Conservation (phyloP, 495 filamentous ascomycete species). For the Neurospora sp. region DNA sequence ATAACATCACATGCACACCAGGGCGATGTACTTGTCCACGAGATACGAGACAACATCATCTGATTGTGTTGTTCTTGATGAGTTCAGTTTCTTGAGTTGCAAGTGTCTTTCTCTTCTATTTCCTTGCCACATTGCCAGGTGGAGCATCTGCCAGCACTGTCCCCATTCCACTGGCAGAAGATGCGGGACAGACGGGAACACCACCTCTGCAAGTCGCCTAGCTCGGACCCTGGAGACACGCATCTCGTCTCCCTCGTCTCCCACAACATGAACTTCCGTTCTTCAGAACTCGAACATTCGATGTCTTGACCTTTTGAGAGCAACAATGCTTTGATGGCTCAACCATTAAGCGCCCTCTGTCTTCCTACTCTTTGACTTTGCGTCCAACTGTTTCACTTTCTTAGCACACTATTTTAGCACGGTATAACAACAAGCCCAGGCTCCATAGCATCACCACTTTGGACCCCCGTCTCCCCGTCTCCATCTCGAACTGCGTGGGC, state of each 20-base stretch:
- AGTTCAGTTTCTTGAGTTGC: not conserved
- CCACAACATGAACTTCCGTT: not conserved
- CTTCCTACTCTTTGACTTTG: not conserved
- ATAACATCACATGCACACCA: not conserved
- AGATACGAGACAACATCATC: not conserved
- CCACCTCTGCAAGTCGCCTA: not conserved
- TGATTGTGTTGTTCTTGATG: not conserved
- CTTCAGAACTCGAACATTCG: not conserved
- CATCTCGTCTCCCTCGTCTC: not conserved
- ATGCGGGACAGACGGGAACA: not conserved
- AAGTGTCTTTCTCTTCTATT: not conserved
- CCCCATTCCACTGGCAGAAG: not conserved
- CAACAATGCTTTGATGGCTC: not conserved
- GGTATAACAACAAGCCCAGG: not conserved
- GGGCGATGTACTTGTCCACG: not conserved
- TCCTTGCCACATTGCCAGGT: not conserved
- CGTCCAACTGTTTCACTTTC: not conserved
- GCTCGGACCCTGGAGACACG: not conserved
- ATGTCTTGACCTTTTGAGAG: not conserved
- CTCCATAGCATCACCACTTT: not conserved
- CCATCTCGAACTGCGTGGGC: not conserved
- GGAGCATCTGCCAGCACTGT: not conserved
- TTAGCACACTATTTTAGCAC: not conserved
- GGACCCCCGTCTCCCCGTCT: not conserved
- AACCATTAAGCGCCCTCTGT: not conserved